Base-by-base conservation (phyloP, 352 stramenopile species). In the Phytopythium litorale region DNA sequence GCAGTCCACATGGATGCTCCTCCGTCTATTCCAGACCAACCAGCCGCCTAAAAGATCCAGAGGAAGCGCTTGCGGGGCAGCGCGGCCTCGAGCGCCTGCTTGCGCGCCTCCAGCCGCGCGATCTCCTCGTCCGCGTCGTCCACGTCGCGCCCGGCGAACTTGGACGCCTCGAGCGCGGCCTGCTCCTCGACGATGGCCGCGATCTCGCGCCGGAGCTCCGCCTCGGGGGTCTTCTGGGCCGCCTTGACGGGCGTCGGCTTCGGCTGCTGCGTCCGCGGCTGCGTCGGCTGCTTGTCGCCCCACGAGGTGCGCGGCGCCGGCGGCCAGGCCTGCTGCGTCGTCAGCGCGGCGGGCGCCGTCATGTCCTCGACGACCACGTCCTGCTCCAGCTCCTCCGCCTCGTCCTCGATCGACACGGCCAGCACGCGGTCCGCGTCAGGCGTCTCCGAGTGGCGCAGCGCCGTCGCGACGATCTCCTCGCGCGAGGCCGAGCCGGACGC, bases 91-190 rank as follows among this genome's bases (percentile, higher is more conserved):
- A 94, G 65, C 48, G 77, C 77, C n/a, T 58, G 63, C 65, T 94
- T 94, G 19, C 71, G 83, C 45, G 68, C 66, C 62, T 94, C 83
- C n/a, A 92, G 65, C 38, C 55, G 65, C 11, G 61, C 70, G 50
- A 94, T 90, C 70, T 92, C 81, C 40, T 89, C 86, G 58, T 94
- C 80, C 19, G 64, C 81, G 37, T 90, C 86, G 61, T 94, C 86
- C 51, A 94, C 87, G 58, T 94, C 86, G 21, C 86, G 79, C 42
- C 78, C 81, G 15, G 83, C 70, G 62, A 79, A 91, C 71, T 92
- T 92, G 66, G 81, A 76, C 57, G 76, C 74, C 56, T 92, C 84
- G 8, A 91, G 66, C 32, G 70, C 74, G n/a, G 67, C 61, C 66
- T 92, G 81, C 64, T 90, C 67, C 28, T 75, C 56, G n/a, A 70